Evolutionary conservation across 371 early-diverging fungal species (phyloP), one percentile per base, ranked within the genome.

Genomic region (Mucor piriformis): DNA sequence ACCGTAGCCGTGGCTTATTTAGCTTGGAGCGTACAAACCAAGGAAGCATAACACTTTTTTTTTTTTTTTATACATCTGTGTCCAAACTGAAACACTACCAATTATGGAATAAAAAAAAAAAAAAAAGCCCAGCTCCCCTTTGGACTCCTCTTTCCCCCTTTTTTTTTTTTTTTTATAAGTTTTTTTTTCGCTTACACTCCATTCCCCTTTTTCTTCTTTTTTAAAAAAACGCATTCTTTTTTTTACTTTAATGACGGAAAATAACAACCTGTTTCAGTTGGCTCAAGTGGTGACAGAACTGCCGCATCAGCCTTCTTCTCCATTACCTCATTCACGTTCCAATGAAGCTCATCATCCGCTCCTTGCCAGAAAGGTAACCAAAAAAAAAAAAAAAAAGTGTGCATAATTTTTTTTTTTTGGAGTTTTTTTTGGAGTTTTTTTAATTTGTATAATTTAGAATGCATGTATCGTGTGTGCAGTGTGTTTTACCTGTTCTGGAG

Each of bases 401-500:
- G 13, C 43, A 43, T 7, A 13, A n/a, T 27, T 10, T 27, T n/a
- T 40, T 24, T 40, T 40, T 53, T 21, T 40, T n/a, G n/a, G n/a
- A n/a, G n/a, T n/a, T n/a, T n/a, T n/a, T n/a, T n/a, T n/a, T n/a
- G n/a, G n/a, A n/a, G 6, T 12, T 25, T 25, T 38, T 13, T 38
- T 20, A 15, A 24, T 25, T 8, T 40, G 12, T n/a, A 12, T 33
- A 25, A 15, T 23, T 40, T 66, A 81, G 81, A 81, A 81, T 65
- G 81, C 81, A 3, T 81, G 81, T 64, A 67, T 76, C 57, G 76
- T 81, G 33, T 81, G 81, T 52, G 66, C 68, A 32, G 59, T 76
- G 16, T 81, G 81, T 58, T 81, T 81, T 58, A 81, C 81, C 25
- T 81, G 81, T 55, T 74, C 76, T 2, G 69, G 65, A 55, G 80